Evolutionary conservation across 495 filamentous ascomycete species (phyloP), one percentile per base, ranked within the genome.

Genomic region (Penicillium verhagenii): DNA sequence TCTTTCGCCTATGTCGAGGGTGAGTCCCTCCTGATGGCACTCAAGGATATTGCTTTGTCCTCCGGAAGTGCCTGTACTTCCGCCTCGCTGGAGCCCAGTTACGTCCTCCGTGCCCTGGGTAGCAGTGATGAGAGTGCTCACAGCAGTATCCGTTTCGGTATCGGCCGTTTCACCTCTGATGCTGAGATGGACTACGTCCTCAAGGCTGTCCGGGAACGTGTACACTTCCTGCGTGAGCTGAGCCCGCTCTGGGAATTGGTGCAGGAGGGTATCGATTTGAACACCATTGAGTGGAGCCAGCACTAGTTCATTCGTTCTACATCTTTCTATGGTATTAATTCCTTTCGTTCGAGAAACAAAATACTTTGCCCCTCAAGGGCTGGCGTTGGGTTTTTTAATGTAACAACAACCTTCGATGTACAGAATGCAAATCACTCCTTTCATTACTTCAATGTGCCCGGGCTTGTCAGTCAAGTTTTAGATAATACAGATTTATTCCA

Each of bases 1-100:
- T 98, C 94, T 5, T 98, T 98, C 63, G 94, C 94, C 38, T 98
- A 97, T 67, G 89, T 98, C 16, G 94, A 98, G 72, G 94, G 94
- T 51, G 94, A 98, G 70, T 97, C 93, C 5, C 86, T 98, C 4
- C 81, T 98, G 51, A 98, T 98, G 94, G 94, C 94, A 2, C 77
- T 98, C 49, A 97, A 97, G 72, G 95, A 98, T 65, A 96, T 98
- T 75, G 94, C 94, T 0, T 78, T 98, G 14, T 97, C 94, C 35
- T 97, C 95, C 2, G 94, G 94, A 47, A 96, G 91, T 64, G 94
- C 94, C 6, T 98, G 94, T 73, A 98, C 94, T 9, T 97, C 93
- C 19, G 93, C 95, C 2, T 97, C 95, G 23, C 73, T 98, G 29
- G 94, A 98, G 72, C 94, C 94, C 18, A 93, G 88, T 70, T 98